phyloP scores from a whole-genome alignment of 2,329 filamentous ascomycete genomes.

The Berkeleyomyces basicola region DNA sequence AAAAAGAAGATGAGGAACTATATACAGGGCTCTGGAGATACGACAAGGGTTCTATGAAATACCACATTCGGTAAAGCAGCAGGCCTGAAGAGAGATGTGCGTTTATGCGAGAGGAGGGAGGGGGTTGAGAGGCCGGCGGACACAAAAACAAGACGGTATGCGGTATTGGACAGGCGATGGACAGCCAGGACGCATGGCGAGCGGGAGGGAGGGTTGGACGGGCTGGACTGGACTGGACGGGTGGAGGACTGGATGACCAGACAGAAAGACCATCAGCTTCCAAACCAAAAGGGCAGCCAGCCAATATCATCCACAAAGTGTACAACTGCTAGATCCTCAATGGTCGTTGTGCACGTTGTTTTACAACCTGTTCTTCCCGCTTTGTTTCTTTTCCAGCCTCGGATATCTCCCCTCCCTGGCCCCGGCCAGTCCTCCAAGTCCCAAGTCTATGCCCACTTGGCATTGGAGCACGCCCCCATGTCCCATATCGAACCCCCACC shows the following conservation, averaged over 20 bases:
- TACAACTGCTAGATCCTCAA: not conserved
- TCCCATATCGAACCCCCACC: not conserved
- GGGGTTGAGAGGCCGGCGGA: too few relatives aligned
- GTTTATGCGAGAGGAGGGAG: too few relatives aligned
- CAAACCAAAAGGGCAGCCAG: not conserved
- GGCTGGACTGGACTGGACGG: not conserved
- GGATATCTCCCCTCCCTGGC: not conserved
- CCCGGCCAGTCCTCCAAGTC: not conserved
- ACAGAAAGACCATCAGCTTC: too few relatives aligned
- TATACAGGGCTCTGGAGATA: too few relatives aligned
- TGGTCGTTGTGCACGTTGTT: not conserved
- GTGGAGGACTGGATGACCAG: not conserved
- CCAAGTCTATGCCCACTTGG: not conserved
- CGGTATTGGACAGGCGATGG: too few relatives aligned
- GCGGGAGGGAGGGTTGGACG: not conserved
- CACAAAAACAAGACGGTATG: too few relatives aligned
- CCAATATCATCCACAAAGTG: not conserved
- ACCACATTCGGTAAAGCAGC: too few relatives aligned
- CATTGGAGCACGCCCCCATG: not conserved
- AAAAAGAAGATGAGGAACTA: too few relatives aligned
- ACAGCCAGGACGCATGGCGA: not conserved
- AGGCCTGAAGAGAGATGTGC: too few relatives aligned
- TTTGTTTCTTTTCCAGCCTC: slow-evolving; percentile 1
- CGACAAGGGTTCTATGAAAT: too few relatives aligned
- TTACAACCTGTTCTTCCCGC: not conserved